A percentile compares a stretch with the other conserved stretches of the same genome.
These are phyloP conservation scores for Stephania yunnanensis DNA, from an alignment of 164 flowering plant species.

Conservation along the genomic window DNA sequence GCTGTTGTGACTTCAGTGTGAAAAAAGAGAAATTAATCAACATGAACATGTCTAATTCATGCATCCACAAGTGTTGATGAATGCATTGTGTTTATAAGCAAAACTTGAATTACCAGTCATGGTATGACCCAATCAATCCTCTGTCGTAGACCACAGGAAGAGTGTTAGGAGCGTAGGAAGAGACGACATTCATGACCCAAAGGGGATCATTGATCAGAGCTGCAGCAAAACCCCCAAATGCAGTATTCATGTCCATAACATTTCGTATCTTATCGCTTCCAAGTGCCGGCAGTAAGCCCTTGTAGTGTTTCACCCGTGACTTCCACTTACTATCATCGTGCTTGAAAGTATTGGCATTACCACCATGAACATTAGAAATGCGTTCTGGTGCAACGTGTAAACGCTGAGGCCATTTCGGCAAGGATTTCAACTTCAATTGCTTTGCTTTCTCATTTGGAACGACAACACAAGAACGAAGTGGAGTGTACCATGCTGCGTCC, in stretches of 20 bases:
- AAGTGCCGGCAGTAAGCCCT: constrained; percentile 67
- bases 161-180: constrained; percentile 78
- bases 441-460: constrained; percentile 47
- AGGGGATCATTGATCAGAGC: constrained; percentile 66
- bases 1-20: not conserved
- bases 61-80: not conserved
- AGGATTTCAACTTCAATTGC: constrained; percentile 37
- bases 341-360: constrained; percentile 66
- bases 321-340: constrained; percentile 91
- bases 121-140: constrained; percentile 89
- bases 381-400: constrained; percentile 73
- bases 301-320: constrained; percentile 74
- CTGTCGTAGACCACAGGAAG: constrained; percentile 82
- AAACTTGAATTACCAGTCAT: constrained; percentile 68
- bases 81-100: not conserved
- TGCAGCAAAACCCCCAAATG: constrained; percentile 94
- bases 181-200: constrained; percentile 98
- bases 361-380: constrained; percentile 54
- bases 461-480: constrained; percentile 79
- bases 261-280: constrained; percentile 81
- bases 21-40: too few species aligned
- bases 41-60: not conserved
- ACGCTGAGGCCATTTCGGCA: constrained; percentile 85
- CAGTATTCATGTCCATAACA: constrained; percentile 97
- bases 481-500: constrained; percentile 89